These are phyloP conservation scores for Liquidambar formosana DNA, from an alignment of 164 flowering plant genomes.

Conservation along the genomic window DNA sequence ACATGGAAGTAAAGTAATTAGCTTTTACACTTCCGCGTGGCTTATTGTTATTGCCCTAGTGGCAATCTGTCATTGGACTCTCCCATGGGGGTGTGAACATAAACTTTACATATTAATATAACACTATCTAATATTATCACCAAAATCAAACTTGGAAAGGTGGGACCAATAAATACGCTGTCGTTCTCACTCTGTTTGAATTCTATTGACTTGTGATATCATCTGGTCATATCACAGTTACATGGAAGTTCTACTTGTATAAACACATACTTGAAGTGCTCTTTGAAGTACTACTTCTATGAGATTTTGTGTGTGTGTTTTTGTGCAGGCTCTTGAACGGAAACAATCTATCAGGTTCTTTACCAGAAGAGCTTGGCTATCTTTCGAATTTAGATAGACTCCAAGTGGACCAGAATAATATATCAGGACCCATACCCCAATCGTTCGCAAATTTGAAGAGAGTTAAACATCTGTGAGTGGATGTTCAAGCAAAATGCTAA, in stretches of 20 bases:
- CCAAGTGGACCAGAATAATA: constrained; percentile 67
- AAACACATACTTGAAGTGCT: neutral
- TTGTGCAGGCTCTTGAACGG: constrained; percentile 94
- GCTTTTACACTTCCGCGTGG: no score
- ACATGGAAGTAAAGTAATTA: no score
- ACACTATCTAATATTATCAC: neutral
- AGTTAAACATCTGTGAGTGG: constrained; percentile 72
- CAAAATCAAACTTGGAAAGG: neutral
- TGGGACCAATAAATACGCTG: no score
- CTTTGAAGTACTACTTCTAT: neutral
- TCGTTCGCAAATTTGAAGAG: constrained; percentile 66
- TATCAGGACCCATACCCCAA: constrained; percentile 76
- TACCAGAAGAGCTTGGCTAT: constrained; percentile 81
- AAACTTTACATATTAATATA: neutral
- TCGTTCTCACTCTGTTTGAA: neutral
- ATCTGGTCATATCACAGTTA: no score
- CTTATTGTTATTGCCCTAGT: no score
- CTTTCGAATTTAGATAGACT: constrained; percentile 59
- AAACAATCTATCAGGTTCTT: constrained; percentile 61
- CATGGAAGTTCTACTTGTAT: neutral
- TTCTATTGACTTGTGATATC: neutral
- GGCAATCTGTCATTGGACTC: no score
- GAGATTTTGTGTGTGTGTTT: neutral
- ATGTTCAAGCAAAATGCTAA: constrained; percentile 2
- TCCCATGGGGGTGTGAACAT: no score